Evolutionary conservation across 352 stramenopile species (phyloP), one percentile per base, ranked within the genome.

Genomic region (Phytophthora cactorum): DNA sequence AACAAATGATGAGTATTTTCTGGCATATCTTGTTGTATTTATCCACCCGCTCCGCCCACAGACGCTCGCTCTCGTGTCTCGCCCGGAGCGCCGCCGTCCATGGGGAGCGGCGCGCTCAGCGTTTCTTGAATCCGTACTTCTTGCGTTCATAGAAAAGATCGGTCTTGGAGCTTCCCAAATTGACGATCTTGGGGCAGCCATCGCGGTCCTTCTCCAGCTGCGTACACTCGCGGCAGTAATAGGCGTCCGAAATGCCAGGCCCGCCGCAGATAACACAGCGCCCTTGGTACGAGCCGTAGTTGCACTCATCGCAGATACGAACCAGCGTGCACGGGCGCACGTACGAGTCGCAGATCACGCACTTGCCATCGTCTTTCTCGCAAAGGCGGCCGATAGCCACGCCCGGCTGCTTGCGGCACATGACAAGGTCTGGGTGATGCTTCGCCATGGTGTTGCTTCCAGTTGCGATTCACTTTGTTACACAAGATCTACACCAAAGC

Each of bases 61-160:
- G 50, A 65, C 45, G 25, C 53, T 39, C 32, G 55, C 34, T 57
- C 22, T 22, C 22, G 22, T 22, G 25, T 52, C 22, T 47, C n/a
- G 27, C 7, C 28, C n/a, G 11, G 31, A 51, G 52, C 28, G 27
- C 44, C 29, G 52, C 27, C 32, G 50, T 46, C 49, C n/a, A 41
- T 36, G 59, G 59, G 41, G 49, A 72, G 63, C 58, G 46, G 62
- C 57, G 55, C 38, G 32, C 59, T 81, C 69, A 96, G 78, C 89
- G 86, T 73, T 97, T 96, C 69, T 97, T 97, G 52, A 97, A 97
- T 8, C 89, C 90, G 65, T 97, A 98, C 72, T 99, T 99, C 72
- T 99, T 99, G 53, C 97, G 79, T 78, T 99, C 97, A 75, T 99
- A 99, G 79, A 99, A 99, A 43, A 99, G 80, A 85, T 99, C 98